A percentile compares a stretch with the other conserved stretches of the same genome.
Evolutionary conservation across 805 yeast genomes (phyloP).

Genomic region (Zygotorulaspora florentina): DNA sequence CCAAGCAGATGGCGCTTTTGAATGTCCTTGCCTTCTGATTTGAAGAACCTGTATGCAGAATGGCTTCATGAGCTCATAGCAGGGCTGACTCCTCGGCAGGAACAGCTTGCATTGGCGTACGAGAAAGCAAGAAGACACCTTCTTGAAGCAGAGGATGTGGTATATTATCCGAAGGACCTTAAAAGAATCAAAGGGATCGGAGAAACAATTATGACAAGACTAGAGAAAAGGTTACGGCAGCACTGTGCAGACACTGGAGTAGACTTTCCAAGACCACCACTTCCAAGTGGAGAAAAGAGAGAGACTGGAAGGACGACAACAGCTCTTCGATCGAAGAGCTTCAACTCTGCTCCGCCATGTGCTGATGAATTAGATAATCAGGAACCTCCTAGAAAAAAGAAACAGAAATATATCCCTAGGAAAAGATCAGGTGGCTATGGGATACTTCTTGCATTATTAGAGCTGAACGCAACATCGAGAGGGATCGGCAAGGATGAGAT

Average conservation of each 20-base stretch:
- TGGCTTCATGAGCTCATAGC: slow-evolving; percentile 57
- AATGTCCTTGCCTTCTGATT: slow-evolving; percentile 45
- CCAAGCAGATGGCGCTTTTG: background rate
- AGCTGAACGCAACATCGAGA: slow-evolving; percentile 40
- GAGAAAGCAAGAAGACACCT: slow-evolving; percentile 54
- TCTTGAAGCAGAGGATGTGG: slow-evolving; percentile 40
- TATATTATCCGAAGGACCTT: slow-evolving; percentile 56
- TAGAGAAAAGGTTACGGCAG: slow-evolving; percentile 44
- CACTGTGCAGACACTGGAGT: slow-evolving; percentile 57
- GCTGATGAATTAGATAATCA: slow-evolving; percentile 9
- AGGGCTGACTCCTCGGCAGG: slow-evolving; percentile 44
- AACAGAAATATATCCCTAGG: slow-evolving; percentile 58
- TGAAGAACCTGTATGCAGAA: slow-evolving; percentile 47
- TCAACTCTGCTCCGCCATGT: background rate
- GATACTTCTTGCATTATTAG: slow-evolving; percentile 56
- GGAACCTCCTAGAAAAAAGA: slow-evolving; percentile 22
- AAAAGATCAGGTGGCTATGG: slow-evolving; percentile 84
- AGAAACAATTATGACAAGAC: slow-evolving; percentile 51
- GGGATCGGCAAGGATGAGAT: slow-evolving; percentile 67
- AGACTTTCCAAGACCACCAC: slow-evolving; percentile 40
- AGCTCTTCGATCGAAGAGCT: slow-evolving; percentile 11
- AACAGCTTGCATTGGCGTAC: slow-evolving; percentile 51
- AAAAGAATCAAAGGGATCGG: slow-evolving; percentile 65
- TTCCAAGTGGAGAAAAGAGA: slow-evolving; percentile 14
- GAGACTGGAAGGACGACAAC: slow-evolving; percentile 18